Percentiles rank a stretch among this genome's conserved stretches.
Conservation (phyloP, 176 grass and related monocot species). For the Raddia guianensis region DNA sequence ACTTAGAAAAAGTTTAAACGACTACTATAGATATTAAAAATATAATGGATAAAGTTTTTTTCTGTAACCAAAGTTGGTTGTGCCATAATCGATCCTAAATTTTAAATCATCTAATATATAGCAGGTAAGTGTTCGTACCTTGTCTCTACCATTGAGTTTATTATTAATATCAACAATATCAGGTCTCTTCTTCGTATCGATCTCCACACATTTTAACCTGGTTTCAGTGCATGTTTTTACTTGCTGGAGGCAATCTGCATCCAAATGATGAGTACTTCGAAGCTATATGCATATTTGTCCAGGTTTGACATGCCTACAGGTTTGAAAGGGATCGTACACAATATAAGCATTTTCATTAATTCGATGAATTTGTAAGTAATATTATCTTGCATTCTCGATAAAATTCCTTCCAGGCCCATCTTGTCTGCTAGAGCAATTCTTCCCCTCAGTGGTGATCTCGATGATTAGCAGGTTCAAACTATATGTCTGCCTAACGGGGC, state of each 20-base stretch:
- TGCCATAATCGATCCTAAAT: neutral
- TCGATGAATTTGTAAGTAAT: neutral
- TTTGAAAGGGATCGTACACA: neutral
- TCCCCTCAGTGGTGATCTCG: conserved; percentile 33
- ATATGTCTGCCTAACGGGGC: conserved; percentile 45
- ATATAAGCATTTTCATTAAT: neutral
- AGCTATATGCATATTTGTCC: neutral
- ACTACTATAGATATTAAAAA: neutral
- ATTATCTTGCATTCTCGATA: conserved; percentile 35
- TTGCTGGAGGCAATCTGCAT: conserved; percentile 6
- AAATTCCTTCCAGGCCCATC: conserved; percentile 17
- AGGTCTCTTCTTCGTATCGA: conserved; percentile 18
- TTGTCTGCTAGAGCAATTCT: neutral
- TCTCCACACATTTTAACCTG: conserved; percentile 26
- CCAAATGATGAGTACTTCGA: neutral
- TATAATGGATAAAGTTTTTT: too few species aligned
- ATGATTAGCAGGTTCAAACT: conserved; percentile 41
- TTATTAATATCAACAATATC: neutral
- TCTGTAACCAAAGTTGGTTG: neutral
- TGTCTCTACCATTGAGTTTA: neutral
- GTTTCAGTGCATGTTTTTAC: conserved; percentile 33
- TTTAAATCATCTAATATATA: neutral
- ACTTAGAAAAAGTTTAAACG: too few species aligned
- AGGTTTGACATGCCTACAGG: conserved; percentile 21
- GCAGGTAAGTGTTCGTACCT: neutral